Conservation (phyloP, 2,329 filamentous ascomycete species). For the Colletotrichum paranaense region DNA sequence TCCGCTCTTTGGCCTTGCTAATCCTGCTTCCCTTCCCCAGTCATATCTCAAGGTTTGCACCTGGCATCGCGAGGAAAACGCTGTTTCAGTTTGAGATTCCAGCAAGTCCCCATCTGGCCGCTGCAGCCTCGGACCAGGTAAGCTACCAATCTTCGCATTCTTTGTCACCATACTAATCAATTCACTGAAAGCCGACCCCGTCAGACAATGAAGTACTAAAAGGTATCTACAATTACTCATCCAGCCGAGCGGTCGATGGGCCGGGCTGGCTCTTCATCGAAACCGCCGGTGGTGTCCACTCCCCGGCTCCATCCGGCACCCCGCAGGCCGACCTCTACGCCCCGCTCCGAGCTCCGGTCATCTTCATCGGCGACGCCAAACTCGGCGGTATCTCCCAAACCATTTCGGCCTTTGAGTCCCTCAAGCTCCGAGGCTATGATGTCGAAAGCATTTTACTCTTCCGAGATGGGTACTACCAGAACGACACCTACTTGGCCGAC, state of each 20-base stretch:
- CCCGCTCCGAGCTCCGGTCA: slow-evolving; percentile 76
- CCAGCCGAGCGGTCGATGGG: slow-evolving; percentile 52
- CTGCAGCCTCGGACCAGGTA: slow-evolving; percentile 58
- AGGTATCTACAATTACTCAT: slow-evolving; percentile 58
- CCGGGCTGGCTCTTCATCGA: slow-evolving; percentile 77
- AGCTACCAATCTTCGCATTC: slow-evolving; percentile 6
- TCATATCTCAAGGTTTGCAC: slow-evolving; percentile 71
- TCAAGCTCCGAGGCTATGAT: slow-evolving; percentile 83
- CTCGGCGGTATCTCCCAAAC: slow-evolving; percentile 85
- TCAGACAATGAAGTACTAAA: slow-evolving; percentile 63
- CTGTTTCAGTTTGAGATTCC: slow-evolving; percentile 80
- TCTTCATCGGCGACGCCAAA: slow-evolving; percentile 80
- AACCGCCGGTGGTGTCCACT: slow-evolving; percentile 86
- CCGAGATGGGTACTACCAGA: slow-evolving; percentile 72
- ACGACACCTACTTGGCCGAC: slow-evolving; percentile 72
- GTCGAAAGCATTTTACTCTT: slow-evolving; percentile 79
- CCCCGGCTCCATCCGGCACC: slow-evolving; percentile 79
- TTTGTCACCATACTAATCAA: neutral
- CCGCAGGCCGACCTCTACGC: slow-evolving; percentile 84
- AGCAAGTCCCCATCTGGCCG: slow-evolving; percentile 83
- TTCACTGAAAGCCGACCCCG: slow-evolving; percentile 45
- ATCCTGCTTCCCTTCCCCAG: slow-evolving; percentile 48
- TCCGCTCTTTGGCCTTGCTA: neutral
- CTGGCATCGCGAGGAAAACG: slow-evolving; percentile 60
- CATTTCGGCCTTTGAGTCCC: slow-evolving; percentile 83